Evolutionary conservation across 805 yeast species (phyloP).

Genomic region (Saccharomycopsis javanensis): DNA sequence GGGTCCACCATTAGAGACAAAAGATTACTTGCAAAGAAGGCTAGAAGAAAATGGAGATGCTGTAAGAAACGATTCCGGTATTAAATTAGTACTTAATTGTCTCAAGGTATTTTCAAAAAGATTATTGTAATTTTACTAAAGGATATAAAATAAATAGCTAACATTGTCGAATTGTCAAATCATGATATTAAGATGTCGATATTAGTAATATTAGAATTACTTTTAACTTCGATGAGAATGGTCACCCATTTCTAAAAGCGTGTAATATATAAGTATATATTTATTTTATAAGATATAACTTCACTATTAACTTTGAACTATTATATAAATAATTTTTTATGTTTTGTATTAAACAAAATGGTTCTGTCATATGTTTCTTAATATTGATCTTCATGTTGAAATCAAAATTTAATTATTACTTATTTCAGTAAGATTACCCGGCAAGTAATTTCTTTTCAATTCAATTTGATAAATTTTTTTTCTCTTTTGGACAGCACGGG

Average conservation of each 20-base stretch:
- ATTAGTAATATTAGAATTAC: no score
- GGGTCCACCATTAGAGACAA: slow-evolving; percentile 95
- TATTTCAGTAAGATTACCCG: not conserved
- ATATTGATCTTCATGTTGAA: not conserved
- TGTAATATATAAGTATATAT: no score
- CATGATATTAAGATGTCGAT: no score
- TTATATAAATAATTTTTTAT: not conserved
- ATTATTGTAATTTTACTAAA: slow-evolving; percentile 16
- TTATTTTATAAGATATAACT: not conserved
- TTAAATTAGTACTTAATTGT: slow-evolving; percentile 56
- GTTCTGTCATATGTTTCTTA: no score
- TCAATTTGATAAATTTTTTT: not conserved
- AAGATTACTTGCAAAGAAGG: slow-evolving; percentile 80
- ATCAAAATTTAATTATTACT: not conserved
- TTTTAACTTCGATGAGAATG: not conserved
- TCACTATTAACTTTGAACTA: not conserved
- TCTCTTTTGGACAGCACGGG: slow-evolving; percentile 1
- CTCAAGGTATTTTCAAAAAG: slow-evolving; percentile 28
- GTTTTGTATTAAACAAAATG: no score
- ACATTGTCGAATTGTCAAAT: no score
- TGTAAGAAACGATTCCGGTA: slow-evolving; percentile 75
- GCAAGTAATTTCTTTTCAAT: not conserved
- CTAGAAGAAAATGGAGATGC: slow-evolving; percentile 95
- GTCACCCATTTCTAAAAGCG: not conserved
- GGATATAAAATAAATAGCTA: no score